Percentiles rank a stretch among this genome's conserved stretches.
phyloP scores from a whole-genome alignment of 176 grass and related monocot genomes.

The Eragrostis nindensis region DNA sequence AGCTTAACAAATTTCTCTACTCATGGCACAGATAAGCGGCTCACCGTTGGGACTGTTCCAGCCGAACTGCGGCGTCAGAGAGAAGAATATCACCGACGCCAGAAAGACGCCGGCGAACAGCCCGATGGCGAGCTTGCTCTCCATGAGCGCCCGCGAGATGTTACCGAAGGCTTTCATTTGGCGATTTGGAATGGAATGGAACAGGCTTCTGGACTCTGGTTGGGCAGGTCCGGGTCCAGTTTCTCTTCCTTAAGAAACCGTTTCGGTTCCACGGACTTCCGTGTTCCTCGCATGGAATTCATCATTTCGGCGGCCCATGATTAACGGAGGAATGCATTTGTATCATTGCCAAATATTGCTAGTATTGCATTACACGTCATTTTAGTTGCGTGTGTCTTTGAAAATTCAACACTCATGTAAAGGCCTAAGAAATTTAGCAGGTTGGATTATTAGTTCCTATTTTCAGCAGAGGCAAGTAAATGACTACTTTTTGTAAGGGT shows the following conservation, averaged over 20 bases:
- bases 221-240: not conserved
- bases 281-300: slow-evolving; percentile 1
- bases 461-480: not conserved
- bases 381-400: not conserved
- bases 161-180: not conserved
- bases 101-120: slow-evolving; percentile 12
- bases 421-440: not conserved
- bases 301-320: not conserved
- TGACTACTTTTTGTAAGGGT: not conserved
- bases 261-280: not conserved
- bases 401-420: not conserved
- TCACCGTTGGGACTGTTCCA: not conserved
- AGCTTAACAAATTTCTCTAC: not conserved
- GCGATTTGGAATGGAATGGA: not conserved
- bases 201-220: not conserved
- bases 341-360: not conserved
- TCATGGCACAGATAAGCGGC: not conserved
- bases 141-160: not conserved
- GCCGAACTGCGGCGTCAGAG: not conserved
- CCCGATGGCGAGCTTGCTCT: not conserved
- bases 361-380: not conserved
- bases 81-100: not conserved
- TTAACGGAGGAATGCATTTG: not conserved
- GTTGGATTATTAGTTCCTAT: not conserved
- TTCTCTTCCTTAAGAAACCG: not conserved